Evolutionary conservation across 2,329 filamentous ascomycete genomes (phyloP).

Genomic region (Phoma herbarum): DNA sequence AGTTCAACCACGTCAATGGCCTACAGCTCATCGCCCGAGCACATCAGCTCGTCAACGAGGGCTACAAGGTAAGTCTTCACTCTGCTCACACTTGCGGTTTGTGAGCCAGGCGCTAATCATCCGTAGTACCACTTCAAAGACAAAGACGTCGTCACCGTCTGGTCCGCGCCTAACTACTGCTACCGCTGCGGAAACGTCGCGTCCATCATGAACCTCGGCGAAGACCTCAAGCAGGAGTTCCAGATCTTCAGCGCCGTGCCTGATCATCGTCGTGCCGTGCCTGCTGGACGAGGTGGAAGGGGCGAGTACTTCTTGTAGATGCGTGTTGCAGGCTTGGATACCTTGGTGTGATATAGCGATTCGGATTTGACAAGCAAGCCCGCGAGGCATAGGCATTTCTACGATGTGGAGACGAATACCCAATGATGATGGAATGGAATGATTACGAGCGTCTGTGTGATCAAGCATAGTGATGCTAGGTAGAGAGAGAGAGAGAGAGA

Average conservation of each 20-base stretch:
- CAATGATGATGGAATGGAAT: neutral
- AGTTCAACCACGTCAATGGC: conserved; percentile 81
- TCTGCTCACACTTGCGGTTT: neutral
- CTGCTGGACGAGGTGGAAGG: conserved; percentile 65
- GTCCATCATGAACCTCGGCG: conserved; percentile 89
- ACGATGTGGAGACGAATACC: conserved; percentile 2
- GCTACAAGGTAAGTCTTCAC: conserved; percentile 67
- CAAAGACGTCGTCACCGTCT: conserved; percentile 97
- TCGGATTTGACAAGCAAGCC: neutral
- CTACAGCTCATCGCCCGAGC: conserved; percentile 75
- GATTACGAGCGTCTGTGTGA: neutral
- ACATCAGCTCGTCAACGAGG: conserved; percentile 79
- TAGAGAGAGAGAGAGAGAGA: too few species aligned
- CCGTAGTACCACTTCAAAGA: conserved; percentile 87
- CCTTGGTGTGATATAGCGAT: neutral
- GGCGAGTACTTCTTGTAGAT: conserved; percentile 62
- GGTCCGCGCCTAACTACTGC: conserved; percentile 79
- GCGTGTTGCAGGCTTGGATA: neutral
- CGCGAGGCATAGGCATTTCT: too few species aligned
- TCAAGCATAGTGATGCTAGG: neutral
- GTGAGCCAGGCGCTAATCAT: neutral
- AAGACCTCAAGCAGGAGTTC: conserved; percentile 91
- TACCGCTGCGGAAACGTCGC: conserved; percentile 71
- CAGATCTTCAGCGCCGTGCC: conserved; percentile 92
- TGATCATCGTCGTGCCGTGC: conserved; percentile 82